Evolutionary conservation across 2,329 filamentous ascomycete genomes (phyloP).

Genomic region (Rutstroemia sp.): DNA sequence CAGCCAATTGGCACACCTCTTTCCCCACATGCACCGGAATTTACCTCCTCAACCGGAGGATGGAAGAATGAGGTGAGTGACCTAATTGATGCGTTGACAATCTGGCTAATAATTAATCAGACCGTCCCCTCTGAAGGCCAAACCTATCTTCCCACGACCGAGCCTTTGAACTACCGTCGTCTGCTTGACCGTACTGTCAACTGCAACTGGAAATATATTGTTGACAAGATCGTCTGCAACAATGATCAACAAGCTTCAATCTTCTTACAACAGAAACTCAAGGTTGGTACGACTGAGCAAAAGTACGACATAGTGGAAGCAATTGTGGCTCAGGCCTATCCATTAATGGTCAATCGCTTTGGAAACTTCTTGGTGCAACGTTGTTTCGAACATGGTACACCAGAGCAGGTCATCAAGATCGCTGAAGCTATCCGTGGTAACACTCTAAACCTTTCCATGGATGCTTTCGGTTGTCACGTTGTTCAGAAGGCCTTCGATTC

Average conservation of each 20-base stretch:
- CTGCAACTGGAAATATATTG: conserved; percentile 99
- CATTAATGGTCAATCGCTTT: conserved; percentile 96
- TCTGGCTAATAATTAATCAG: conserved; percentile 38
- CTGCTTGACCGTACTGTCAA: conserved; percentile 92
- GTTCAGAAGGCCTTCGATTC: conserved; percentile 98
- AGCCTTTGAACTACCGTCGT: conserved; percentile 93
- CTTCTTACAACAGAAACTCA: conserved; percentile 97
- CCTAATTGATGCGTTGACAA: conserved; percentile 15
- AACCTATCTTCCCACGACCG: conserved; percentile 78
- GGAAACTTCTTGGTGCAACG: conserved; percentile 97
- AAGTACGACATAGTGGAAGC: conserved; percentile 97
- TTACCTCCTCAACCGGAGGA: conserved; percentile 45
- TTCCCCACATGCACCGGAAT: conserved; percentile 68
- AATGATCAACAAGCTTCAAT: conserved; percentile 99
- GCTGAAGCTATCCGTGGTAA: conserved; percentile 91
- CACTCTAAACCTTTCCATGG: conserved; percentile 92
- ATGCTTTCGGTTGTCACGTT: conserved; percentile 96
- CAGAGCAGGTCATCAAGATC: conserved; percentile 90
- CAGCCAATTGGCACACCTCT: conserved; percentile 57
- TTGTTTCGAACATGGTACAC: conserved; percentile 96
- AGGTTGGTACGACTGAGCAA: conserved; percentile 88
- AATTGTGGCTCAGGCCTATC: conserved; percentile 90
- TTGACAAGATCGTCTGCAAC: conserved; percentile 98
- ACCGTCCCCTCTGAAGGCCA: conserved; percentile 45
- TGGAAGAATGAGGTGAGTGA: conserved; percentile 29